Conservation (phyloP, 352 stramenopile genomes). For the Pythium folliculosum region DNA sequence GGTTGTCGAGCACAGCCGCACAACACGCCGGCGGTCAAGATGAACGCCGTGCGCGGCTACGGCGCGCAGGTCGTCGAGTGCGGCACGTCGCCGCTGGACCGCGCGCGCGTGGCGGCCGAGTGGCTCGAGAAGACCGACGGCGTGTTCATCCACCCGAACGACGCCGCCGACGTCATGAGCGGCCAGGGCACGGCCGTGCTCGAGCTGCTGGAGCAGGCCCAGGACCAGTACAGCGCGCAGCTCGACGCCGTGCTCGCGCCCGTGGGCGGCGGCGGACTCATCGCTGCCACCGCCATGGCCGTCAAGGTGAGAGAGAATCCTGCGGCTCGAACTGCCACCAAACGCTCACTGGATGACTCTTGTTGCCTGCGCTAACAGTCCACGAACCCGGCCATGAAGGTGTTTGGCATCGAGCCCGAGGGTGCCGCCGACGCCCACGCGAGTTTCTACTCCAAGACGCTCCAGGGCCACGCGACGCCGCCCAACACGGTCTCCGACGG, state of each 20-base stretch:
- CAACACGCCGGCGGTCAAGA: constrained; percentile 85
- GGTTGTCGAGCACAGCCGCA: constrained; percentile 44
- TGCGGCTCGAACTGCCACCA: too few species aligned
- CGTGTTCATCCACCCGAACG: constrained; percentile 90
- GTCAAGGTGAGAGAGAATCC: too few species aligned
- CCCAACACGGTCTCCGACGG: constrained; percentile 66
- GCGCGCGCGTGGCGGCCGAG: constrained; percentile 40
- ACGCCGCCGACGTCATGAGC: constrained; percentile 91
- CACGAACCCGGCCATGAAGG: constrained; percentile 49
- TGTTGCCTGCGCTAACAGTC: constrained; percentile 15
- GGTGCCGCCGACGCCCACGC: constrained; percentile 59
- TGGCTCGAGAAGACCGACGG: constrained; percentile 30
- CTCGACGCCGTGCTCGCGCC: constrained; percentile 86
- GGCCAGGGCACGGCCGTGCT: constrained; percentile 90
- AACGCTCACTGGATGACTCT: not conserved
- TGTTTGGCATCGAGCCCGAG: constrained; percentile 73
- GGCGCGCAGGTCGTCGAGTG: constrained; percentile 58
- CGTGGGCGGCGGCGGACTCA: constrained; percentile 84
- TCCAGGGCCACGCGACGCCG: constrained; percentile 45
- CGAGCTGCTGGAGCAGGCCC: constrained; percentile 85
- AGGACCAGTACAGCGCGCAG: constrained; percentile 41
- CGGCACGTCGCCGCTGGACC: constrained; percentile 31
- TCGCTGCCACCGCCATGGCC: constrained; percentile 78
- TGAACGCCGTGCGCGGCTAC: constrained; percentile 78
- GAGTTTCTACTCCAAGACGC: constrained; percentile 45